phyloP scores from a whole-genome alignment of 805 yeast genomes.

The Schwanniomyces occidentalis region DNA sequence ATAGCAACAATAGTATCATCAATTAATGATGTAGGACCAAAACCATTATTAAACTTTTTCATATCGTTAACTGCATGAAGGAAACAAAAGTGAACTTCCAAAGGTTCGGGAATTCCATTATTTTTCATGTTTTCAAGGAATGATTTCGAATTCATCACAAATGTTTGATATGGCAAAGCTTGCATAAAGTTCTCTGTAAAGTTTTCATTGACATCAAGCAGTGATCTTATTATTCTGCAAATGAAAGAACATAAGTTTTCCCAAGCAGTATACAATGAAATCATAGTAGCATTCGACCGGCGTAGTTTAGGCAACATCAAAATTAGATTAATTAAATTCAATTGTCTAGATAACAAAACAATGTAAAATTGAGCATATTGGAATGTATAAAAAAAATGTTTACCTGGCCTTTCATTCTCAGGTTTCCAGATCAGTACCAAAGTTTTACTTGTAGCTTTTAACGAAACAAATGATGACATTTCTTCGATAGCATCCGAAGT shows the following conservation, averaged over 20 bases:
- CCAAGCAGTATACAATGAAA: slow-evolving; percentile 64
- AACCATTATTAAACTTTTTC: slow-evolving; percentile 74
- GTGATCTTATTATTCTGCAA: slow-evolving; percentile 51
- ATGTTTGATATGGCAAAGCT: slow-evolving; percentile 43
- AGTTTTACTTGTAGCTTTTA: slow-evolving; percentile 67
- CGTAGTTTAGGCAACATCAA: slow-evolving; percentile 72
- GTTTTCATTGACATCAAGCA: slow-evolving; percentile 41
- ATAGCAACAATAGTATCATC: slow-evolving; percentile 72
- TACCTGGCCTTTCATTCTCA: slow-evolving; percentile 87
- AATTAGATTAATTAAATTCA: slow-evolving; percentile 61
- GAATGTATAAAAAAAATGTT: slow-evolving; percentile 77
- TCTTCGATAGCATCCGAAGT: slow-evolving; percentile 58
- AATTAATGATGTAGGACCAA: slow-evolving; percentile 71
- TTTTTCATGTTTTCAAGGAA: slow-evolving; percentile 25
- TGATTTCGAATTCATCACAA: slow-evolving; percentile 38
- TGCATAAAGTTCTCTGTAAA: slow-evolving; percentile 55
- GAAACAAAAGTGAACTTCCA: slow-evolving; percentile 41
- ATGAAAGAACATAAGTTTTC: slow-evolving; percentile 55
- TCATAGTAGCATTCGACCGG: slow-evolving; percentile 74
- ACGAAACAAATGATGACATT: slow-evolving; percentile 60
- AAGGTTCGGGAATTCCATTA: slow-evolving; percentile 36
- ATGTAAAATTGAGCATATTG: slow-evolving; percentile 68
- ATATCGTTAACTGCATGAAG: slow-evolving; percentile 57
- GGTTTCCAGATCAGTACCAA: slow-evolving; percentile 92
- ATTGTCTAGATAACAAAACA: slow-evolving; percentile 49